These are phyloP conservation scores for Diospyros kaki DNA, from an alignment of 148 eudicot genomes.

Conservation along the genomic window DNA sequence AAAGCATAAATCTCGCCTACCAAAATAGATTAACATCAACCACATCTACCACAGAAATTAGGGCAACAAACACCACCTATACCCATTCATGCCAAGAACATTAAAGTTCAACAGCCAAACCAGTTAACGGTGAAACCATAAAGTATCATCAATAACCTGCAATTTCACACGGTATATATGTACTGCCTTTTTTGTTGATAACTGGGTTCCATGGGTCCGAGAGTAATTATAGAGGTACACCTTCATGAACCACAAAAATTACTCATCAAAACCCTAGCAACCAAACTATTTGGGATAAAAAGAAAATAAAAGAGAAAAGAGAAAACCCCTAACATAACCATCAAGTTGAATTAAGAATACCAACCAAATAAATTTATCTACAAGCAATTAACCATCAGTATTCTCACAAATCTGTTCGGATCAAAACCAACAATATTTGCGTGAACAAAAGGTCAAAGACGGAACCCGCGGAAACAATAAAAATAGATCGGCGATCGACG, in stretches of 20 bases:
- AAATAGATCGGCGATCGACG: background rate
- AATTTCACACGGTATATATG: background rate
- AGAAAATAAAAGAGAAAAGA: background rate
- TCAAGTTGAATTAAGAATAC: background rate
- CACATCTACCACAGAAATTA: background rate
- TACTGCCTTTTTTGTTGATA: background rate
- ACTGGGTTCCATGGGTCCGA: background rate
- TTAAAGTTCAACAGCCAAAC: too few species aligned
- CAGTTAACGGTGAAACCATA: background rate
- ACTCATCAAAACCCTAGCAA: background rate
- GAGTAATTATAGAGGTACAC: background rate
- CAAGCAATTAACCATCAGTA: background rate
- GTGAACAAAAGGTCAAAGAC: background rate
- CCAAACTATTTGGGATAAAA: background rate
- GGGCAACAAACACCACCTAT: too few species aligned
- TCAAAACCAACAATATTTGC: background rate
- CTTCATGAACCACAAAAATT: background rate
- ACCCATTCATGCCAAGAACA: too few species aligned
- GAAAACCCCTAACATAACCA: background rate
- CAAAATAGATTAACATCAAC: background rate
- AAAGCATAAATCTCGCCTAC: background rate
- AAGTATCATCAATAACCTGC: background rate
- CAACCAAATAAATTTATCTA: too few species aligned
- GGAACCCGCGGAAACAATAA: background rate
- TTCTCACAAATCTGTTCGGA: background rate